Evolutionary conservation across 805 yeast species (phyloP), one percentile per base, ranked within the genome.

Genomic region (Zygotorulaspora danielsina): DNA sequence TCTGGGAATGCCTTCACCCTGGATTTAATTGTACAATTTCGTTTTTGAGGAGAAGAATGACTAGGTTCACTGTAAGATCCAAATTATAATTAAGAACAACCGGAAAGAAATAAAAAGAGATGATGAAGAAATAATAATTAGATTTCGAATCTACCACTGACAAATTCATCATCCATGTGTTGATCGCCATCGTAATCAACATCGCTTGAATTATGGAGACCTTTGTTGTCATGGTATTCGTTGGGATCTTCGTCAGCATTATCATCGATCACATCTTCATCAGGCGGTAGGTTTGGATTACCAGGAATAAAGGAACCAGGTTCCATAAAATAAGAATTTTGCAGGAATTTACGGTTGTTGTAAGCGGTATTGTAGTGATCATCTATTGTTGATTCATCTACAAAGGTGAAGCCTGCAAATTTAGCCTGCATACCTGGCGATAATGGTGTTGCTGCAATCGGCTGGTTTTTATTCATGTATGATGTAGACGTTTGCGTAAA

Each of bases 401-500:
- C 97, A 63, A 84, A 93, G 0, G 98, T 93, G 63, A 93, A 93
- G 0, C 98, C 98, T 54, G 86, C 87, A 67, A 93, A 93, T 60
- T 89, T 89, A 37, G 93, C 97, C 67, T 93, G 98, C 55, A 90
- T 79, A 0, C 94, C 96, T 3, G 96, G 96, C 7, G 94, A 81
- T 47, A 93, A 68, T 3, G 96, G 55, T 51, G 66, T 54, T 55
- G 65, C 59, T 4, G 81, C 71, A 71, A 57, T 53, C 9, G 55
- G 70, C 51, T 79, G 84, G 35, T 57, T 51, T 53, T 78, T 79
- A 54, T 72, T 81, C 61, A 88, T 76, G 27, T 80, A 80, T 6
- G 95, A 81, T 0, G 96, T 87, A 12, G 94, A 81, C 30, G 95
- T 86, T 53, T 81, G 82, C 15, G 98, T 93, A 65, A 93, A 93